Evolutionary conservation across 2,329 filamentous ascomycete genomes (phyloP), one percentile per base, ranked within the genome.

Genomic region (Alternaria arbusti): DNA sequence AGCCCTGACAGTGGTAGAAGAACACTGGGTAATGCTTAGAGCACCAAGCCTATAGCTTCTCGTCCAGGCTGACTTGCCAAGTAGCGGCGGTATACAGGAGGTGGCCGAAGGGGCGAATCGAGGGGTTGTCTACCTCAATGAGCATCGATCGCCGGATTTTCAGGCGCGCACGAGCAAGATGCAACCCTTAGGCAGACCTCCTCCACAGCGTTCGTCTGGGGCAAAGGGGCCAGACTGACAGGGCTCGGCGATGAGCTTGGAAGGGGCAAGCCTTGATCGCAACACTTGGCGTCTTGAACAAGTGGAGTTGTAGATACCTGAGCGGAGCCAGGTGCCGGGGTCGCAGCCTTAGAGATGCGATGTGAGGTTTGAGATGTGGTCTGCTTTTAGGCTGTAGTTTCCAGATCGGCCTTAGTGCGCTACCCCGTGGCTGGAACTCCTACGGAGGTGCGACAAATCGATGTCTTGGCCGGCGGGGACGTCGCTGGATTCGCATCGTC

Each of bases 361-460:
- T 61, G 62, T 36, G 62, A 47, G 28, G 70, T 71, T 71, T 72
- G 69, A 70, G 68, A 60, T 60, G 55, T 44, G 55, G 36, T 40
- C 55, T 51, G 61, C 57, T 59, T 69, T 66, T 49, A 73, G 69
- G 66, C 65, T 65, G 54, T 61, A 69, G 65, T 63, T 64, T 57
- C 62, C 25, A 43, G 50, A 67, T 26, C 30, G 43, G 57, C 26
- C 36, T 50, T 73, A 69, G 67, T 63, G 52, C 64, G 45, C 64
- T 67, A 51, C 26, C 60, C 65, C 57, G 25, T 58, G 64, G 55
- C 59, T 64, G 57, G 52, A 63, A 62, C 62, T 74, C 70, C 64
- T 66, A 70, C 74, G 70, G 51, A 76, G 70, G 68, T 78, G 76
- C 71, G 75, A 79, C 76, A 61, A 49, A 45, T 61, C 22, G 46